These are phyloP conservation scores for Arachis monticola DNA, from an alignment of 331 rosid species.

Conservation along the genomic window DNA sequence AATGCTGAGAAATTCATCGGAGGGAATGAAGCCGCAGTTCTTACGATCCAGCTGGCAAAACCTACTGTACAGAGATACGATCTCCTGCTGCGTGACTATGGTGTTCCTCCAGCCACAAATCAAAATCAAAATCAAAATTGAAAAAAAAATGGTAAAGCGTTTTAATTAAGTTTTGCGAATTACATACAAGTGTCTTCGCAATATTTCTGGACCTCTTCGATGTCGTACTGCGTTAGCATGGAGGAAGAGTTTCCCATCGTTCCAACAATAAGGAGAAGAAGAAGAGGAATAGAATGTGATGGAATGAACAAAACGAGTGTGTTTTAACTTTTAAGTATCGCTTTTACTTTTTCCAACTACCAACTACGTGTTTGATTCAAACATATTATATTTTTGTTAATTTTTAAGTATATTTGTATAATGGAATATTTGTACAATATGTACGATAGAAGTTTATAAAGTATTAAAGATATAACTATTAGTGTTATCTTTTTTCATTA, in stretches of 20 bases:
- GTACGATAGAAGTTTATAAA: no score
- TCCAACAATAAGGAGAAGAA: neutral
- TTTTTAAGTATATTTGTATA: no score
- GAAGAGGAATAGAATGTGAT: neutral
- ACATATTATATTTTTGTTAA: no score
- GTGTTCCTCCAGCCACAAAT: neutral
- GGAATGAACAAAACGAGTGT: no score
- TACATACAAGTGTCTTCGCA: conserved; percentile 63
- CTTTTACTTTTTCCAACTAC: no score
- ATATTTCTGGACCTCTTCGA: conserved; percentile 76
- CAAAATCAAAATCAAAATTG: neutral
- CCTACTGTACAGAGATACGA: conserved; percentile 70
- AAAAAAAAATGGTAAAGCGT: neutral
- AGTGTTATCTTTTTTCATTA: no score
- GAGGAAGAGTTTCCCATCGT: conserved; percentile 82
- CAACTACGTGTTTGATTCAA: no score
- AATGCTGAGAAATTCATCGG: conserved; percentile 78
- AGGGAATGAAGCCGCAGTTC: conserved; percentile 70
- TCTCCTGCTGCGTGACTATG: conserved; percentile 79
- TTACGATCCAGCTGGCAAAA: conserved; percentile 90
- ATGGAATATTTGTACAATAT: no score
- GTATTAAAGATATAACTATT: no score
- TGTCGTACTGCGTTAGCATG: conserved; percentile 91
- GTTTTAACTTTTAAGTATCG: no score
- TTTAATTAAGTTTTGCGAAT: neutral